Percentiles rank a stretch among this genome's conserved stretches.
Conservation (phyloP, 116 monocot species). For the Iris pallida region DNA sequence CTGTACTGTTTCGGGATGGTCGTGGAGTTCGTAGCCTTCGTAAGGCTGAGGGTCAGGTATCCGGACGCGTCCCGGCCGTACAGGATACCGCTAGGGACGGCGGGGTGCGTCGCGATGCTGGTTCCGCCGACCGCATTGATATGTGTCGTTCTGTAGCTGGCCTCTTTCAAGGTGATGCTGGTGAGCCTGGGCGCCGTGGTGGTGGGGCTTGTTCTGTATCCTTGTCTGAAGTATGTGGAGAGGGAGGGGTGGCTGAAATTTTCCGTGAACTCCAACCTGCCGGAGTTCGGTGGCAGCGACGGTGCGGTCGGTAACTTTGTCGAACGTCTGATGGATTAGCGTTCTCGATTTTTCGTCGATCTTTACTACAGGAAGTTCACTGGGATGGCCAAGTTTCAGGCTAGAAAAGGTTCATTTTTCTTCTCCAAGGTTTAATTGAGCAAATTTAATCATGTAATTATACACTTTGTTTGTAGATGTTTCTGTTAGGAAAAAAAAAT, state of each 20-base stretch:
- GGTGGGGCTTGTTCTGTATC: slow-evolving; percentile 11
- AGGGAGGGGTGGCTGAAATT: slow-evolving; percentile 16
- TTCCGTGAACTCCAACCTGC: slow-evolving; percentile 5
- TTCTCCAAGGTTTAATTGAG: too few relatives aligned
- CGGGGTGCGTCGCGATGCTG: slow-evolving; percentile 9
- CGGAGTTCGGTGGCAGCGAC: background rate
- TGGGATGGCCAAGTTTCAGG: too few relatives aligned
- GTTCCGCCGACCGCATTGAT: slow-evolving; percentile 10
- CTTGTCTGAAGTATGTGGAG: slow-evolving; percentile 12
- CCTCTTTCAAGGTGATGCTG: slow-evolving; percentile 6
- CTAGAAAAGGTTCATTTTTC: too few relatives aligned
- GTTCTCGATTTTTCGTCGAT: too few relatives aligned
- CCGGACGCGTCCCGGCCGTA: slow-evolving; percentile 10
- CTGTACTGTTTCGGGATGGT: slow-evolving; percentile 24
- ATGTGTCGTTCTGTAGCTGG: slow-evolving; percentile 3
- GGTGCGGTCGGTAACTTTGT: background rate
- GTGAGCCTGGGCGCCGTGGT: slow-evolving; percentile 11
- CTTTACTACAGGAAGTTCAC: too few relatives aligned
- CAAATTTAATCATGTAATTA: too few relatives aligned
- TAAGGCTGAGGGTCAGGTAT: slow-evolving; percentile 13
- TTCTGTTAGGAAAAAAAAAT: too few relatives aligned
- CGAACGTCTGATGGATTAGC: slow-evolving; percentile 5
- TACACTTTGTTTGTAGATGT: too few relatives aligned
- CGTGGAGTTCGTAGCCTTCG: slow-evolving; percentile 16
- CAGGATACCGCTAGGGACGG: slow-evolving; percentile 12